These are phyloP conservation scores for Aureobasidium sp. DNA, from an alignment of 2,329 filamentous ascomycete species.

Conservation along the genomic window DNA sequence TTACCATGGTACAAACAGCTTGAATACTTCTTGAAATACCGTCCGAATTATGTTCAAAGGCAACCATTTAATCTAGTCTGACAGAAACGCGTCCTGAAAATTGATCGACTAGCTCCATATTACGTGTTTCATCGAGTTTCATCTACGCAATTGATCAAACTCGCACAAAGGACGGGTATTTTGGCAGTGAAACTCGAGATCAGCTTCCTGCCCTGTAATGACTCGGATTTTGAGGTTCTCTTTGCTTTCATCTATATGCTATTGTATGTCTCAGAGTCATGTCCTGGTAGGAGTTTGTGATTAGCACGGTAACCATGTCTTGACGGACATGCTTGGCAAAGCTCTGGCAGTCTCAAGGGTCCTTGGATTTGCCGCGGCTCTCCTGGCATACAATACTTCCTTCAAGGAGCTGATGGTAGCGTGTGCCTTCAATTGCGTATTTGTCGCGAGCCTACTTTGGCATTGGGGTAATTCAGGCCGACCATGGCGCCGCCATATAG, in stretches of 20 bases:
- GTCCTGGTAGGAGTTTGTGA: neutral
- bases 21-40: neutral
- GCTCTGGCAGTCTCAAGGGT: too few relatives aligned
- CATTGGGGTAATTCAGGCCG: neutral
- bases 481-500: neutral
- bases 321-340: too few relatives aligned
- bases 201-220: too few relatives aligned
- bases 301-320: too few relatives aligned
- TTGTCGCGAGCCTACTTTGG: too few relatives aligned
- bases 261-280: slow-evolving; percentile 1
- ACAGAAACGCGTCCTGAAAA: neutral
- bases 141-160: slow-evolving; percentile 2
- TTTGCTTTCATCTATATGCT: neutral
- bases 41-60: neutral
- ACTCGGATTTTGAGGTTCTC: too few relatives aligned
- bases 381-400: too few relatives aligned
- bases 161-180: neutral
- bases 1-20: neutral
- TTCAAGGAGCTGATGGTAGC: too few relatives aligned
- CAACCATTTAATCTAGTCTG: neutral
- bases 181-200: too few relatives aligned
- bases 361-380: too few relatives aligned
- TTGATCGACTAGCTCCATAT: slow-evolving; percentile 5
- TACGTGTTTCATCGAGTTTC: slow-evolving; percentile 13
- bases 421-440: too few relatives aligned